Base-by-base conservation (phyloP, 768 basidiomycete genomes). In the Macrolepiota fuliginosa region DNA sequence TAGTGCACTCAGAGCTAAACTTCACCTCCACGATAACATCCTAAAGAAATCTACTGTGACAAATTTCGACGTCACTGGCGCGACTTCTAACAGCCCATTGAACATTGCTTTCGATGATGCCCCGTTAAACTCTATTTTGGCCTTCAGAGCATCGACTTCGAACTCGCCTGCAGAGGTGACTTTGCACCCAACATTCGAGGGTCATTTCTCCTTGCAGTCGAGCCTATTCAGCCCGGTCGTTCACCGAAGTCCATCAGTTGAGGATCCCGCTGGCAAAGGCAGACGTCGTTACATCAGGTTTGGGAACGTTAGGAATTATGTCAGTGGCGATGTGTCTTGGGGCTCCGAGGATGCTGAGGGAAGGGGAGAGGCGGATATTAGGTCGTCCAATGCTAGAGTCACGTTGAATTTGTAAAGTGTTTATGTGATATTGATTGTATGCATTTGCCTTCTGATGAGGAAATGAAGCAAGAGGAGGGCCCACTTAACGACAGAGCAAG, bases 131-230 rank as follows among this genome's bases (percentile, higher is more conserved):
- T 61, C 60, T 13, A 54, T 24, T 2, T 25, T 61, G 32, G 19
- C 45, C n/a, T 17, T 54, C 17, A 53, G 42, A 37, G 60, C 53
- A 2, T 6, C 42, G 15, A 61, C 54, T 4, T 54, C 60, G 9
- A 61, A 61, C 36, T 25, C 42, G 12, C 45, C 53, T n/a, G 60
- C 60, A n/a, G 35, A 54, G 12, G 53, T 61, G 19, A 22, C 24
- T 27, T n/a, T 61, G n/a, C 53, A 61, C 19, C 54, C 53, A 11
- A 61, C 60, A 17, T 61, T 61, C 22, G 53, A 61, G 39, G 60
- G 60, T 10, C 60, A 49, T 9, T 61, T 61, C 36, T 17, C 32
- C 7, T 50, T 61, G 12, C 35, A 27, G 13, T 54, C 60, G 7
- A 35, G 17, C 24, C 32, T 46, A 19, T 49, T 61, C 32, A 55